Evolutionary conservation across 2,329 filamentous ascomycete species (phyloP), one percentile per base, ranked within the genome.

Genomic region (Teratosphaeria viscida): DNA sequence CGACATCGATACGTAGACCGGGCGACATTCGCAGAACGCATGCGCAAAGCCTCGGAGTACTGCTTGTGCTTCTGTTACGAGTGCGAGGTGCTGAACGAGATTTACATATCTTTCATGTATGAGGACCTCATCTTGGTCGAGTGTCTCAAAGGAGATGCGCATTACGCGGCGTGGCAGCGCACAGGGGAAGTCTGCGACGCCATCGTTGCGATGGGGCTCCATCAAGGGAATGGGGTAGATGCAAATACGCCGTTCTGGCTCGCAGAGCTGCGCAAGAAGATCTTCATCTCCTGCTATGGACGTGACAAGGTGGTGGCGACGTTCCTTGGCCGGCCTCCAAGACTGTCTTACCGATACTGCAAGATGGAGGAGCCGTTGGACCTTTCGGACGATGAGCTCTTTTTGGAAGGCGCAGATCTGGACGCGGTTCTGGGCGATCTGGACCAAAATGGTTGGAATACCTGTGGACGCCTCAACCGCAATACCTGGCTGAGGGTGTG

Each of bases 351-450:
- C 34, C 76, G 80, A 1, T 85, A 84, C 64, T 80, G 77, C 54
- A 76, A 77, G 6, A 77, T 82, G 1, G 80, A 82, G 16, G 66
- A 79, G 1, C 82, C 83, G 0, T 71, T 85, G 0, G 83, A 85
- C 63, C 66, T 86, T 0, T 74, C 71, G 3, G 81, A 84, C 53
- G 70, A 76, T 0, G 74, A 80, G 14, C 70, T 81, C 0, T 70
- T 83, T 26, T 73, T 74, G 2, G 76, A 78, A 10, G 76, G 74
- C 0, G 68, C 73, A 2, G 74, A 75, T 1, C 66, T 81, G 4
- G 68, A 74, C 3, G 60, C 62, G 1, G 77, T 72, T 0, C 62
- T 80, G 0, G 65, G 65, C 11, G 68, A 63, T 0, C 64, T 85
- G 0, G 81, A 84, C 60, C 62, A 68, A 0, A 70, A 78, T 43